Percentiles rank a stretch among this genome's conserved stretches.
phyloP scores from a whole-genome alignment of 768 basidiomycete species.

The Nevesoporus exiguus region DNA sequence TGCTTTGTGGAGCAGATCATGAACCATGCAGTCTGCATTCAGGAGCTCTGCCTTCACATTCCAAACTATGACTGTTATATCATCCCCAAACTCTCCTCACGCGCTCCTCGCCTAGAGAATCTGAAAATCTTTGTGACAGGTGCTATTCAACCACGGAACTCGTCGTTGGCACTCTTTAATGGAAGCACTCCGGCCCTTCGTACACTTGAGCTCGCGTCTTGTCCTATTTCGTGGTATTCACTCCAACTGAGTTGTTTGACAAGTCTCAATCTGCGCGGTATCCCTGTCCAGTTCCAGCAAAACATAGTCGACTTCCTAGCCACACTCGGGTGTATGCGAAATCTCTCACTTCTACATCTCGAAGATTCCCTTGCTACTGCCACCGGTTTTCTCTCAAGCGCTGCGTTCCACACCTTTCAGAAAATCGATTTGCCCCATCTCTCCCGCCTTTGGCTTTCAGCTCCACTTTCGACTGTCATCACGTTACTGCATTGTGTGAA shows the following conservation, averaged over 20 bases:
- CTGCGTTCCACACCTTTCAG: neutral
- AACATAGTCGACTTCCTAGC: slow-evolving; percentile 30
- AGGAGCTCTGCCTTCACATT: neutral
- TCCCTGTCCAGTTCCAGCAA: slow-evolving; percentile 22
- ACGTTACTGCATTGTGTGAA: slow-evolving; percentile 4
- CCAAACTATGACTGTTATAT: too few species aligned
- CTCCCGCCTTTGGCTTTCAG: slow-evolving; percentile 3
- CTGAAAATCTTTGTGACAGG: neutral
- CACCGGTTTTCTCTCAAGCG: neutral
- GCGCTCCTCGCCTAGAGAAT: neutral
- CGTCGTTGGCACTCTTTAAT: neutral
- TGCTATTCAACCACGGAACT: too few species aligned
- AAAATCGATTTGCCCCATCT: slow-evolving; percentile 5
- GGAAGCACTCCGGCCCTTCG: slow-evolving; percentile 1
- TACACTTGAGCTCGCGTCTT: neutral
- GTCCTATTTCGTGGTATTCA: neutral
- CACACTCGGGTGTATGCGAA: slow-evolving; percentile 33
- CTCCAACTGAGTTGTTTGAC: slow-evolving; percentile 25
- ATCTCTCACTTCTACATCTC: slow-evolving; percentile 33
- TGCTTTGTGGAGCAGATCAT: neutral
- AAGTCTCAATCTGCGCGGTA: slow-evolving; percentile 30
- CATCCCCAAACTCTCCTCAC: neutral
- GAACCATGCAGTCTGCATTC: neutral
- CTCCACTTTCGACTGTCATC: slow-evolving; percentile 6
- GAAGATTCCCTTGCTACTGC: slow-evolving; percentile 26